phyloP scores from a whole-genome alignment of 345 rosid genomes.

The Melastoma malabathricum region DNA sequence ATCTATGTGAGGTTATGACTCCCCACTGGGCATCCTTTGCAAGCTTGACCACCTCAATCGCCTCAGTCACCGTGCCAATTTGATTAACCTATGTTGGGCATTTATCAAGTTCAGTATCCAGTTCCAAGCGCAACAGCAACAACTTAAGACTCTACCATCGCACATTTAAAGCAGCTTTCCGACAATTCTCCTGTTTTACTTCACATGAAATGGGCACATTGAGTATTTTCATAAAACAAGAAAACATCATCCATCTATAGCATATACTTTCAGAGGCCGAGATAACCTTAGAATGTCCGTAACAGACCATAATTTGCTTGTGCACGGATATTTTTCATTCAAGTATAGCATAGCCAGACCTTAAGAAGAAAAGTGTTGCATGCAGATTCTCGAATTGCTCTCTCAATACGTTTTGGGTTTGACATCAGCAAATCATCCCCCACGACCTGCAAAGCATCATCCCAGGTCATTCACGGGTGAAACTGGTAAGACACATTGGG shows the following conservation, averaged over 20 bases:
- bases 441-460: conserved; percentile 52
- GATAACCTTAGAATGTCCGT: too few species aligned
- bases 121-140: too few species aligned
- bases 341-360: conserved; percentile 27
- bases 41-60: conserved; percentile 78
- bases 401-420: conserved; percentile 69
- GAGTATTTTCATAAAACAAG: too few species aligned
- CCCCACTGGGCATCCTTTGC: conserved; percentile 95
- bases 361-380: conserved; percentile 94
- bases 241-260: too few species aligned
- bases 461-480: neutral
- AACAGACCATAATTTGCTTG: too few species aligned
- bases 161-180: too few species aligned
- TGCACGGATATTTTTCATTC: neutral
- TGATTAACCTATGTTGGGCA: conserved; percentile 56
- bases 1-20: conserved; percentile 75
- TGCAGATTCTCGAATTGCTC: conserved; percentile 62
- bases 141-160: too few species aligned
- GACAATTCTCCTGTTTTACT: too few species aligned
- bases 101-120: neutral
- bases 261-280: too few species aligned
- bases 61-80: conserved; percentile 95
- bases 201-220: too few species aligned
- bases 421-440: conserved; percentile 85
- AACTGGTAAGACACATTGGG: too few species aligned